Evolutionary conservation across 352 stramenopile species (phyloP), one percentile per base, ranked within the genome.

Genomic region (Proteromonas lacertae): DNA sequence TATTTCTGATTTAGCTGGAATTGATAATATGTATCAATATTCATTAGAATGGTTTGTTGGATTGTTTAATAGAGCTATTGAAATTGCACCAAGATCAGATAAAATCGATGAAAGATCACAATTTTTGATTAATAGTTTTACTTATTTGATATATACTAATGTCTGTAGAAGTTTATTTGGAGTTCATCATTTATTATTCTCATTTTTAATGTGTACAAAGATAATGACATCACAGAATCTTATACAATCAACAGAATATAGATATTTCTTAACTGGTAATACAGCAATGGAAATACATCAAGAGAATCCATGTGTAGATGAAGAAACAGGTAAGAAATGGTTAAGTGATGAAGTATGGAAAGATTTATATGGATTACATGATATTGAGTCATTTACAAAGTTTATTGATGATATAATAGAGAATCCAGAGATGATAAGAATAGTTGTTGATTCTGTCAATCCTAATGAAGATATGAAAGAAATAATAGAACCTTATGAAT

Each of bases 1-100:
- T 31, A 83, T 92, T 31, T 67, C 69, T 0, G 69, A 87, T 28
- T 51, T 92, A 16, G 64, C 59, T 2, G 60, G 73, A 17, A 74
- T 92, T 13, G 76, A 90, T 35, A 75, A 74, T 2, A 91, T 92
- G 77, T 91, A 92, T 50, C 48, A 90, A 53, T 92, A 90, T 53
- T 72, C 66, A 12, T 64, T 92, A 21, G 66, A 86, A 36, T 92
- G 74, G 73, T 92, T 87, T 48, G 87, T 86, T 46, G 73, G 78
- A 29, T 52, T 92, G 17, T 92, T 90, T 42, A 59, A 80, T 24
- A 66, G 76, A 26, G 64, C 75, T 1, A 86, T 92, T 40, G 53
- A 60, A 8, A 57, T 68, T 5, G 69, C 74, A 0, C 60, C 73
- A 22, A 75, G 68, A 32, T 48, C 61, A 2, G 36, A 52, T 16